Evolutionary conservation across 2,329 filamentous ascomycete species (phyloP).

Genomic region (Sclerotiophoma versabilis): DNA sequence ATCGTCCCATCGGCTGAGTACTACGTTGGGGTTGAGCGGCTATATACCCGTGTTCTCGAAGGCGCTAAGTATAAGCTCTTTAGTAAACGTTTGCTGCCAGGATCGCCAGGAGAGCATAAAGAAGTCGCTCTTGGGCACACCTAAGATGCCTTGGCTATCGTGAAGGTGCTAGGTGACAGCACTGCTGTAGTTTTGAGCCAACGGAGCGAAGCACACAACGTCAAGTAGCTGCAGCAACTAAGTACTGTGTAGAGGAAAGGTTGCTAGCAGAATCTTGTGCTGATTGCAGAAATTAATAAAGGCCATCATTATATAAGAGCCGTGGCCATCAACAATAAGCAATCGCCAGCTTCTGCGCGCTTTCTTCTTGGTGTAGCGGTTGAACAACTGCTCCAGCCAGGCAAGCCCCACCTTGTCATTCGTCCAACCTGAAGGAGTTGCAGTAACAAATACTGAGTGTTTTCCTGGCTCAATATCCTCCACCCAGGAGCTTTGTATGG

Average conservation of each 20-base stretch:
- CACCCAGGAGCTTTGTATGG: neutral
- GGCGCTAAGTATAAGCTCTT: conserved; percentile 1
- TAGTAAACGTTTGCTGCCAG: neutral
- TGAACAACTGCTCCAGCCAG: neutral
- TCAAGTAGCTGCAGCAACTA: neutral
- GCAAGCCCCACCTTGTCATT: neutral
- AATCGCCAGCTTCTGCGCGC: neutral
- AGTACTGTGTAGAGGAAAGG: neutral
- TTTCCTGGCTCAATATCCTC: neutral
- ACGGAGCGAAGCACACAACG: neutral
- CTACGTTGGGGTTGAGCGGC: neutral
- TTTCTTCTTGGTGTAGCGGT: neutral
- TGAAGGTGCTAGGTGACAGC: neutral
- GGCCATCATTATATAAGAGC: neutral
- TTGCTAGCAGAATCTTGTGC: neutral
- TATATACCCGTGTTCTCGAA: neutral
- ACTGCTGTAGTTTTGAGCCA: neutral
- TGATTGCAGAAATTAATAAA: neutral
- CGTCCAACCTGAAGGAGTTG: neutral
- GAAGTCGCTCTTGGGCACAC: neutral
- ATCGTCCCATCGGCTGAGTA: neutral
- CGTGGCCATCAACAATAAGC: neutral
- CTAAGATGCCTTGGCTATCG: neutral
- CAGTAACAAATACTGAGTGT: neutral
- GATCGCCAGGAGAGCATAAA: neutral